Percentiles rank a stretch among this genome's conserved stretches.
These are phyloP conservation scores for Blastobotrys americana DNA, from an alignment of 805 yeast species.

Conservation along the genomic window DNA sequence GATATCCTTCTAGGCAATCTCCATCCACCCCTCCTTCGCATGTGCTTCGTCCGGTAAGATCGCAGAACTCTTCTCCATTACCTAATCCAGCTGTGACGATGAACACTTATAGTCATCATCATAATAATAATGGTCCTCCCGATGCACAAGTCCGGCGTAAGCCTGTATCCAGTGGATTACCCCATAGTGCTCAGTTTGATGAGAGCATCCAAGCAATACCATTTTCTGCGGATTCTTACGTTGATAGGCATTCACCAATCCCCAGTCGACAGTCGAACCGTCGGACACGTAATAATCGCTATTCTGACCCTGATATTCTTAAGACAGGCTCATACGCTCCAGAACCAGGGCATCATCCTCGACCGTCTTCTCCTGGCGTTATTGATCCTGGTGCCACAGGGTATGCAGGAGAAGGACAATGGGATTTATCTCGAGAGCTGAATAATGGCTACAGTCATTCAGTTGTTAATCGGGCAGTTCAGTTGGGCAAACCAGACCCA, in stretches of 20 bases:
- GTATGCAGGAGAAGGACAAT: conserved; percentile 24
- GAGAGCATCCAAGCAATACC: conserved; percentile 14
- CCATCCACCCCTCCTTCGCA: conserved; percentile 5
- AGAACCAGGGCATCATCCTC: conserved; percentile 17
- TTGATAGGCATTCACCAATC: not conserved
- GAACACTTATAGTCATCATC: not conserved
- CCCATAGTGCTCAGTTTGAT: conserved; percentile 7
- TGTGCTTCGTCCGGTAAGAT: not conserved
- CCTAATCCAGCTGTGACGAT: not conserved
- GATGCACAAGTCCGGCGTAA: conserved; percentile 9
- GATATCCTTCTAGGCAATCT: not conserved
- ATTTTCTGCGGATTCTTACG: conserved; percentile 20
- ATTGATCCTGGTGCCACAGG: conserved; percentile 22
- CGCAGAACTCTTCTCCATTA: not conserved
- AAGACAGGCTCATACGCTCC: conserved; percentile 23
- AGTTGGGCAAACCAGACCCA: conserved; percentile 11
- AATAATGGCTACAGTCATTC: conserved; percentile 33
- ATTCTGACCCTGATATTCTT: conserved; percentile 12
- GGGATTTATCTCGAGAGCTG: conserved; percentile 28
- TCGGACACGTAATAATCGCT: conserved; percentile 1
- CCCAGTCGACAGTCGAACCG: not conserved
- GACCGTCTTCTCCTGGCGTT: conserved; percentile 14
- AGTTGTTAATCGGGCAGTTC: conserved; percentile 21
- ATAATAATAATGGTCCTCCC: not conserved
- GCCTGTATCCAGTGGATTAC: conserved; percentile 13